phyloP scores from a whole-genome alignment of 129 eudicot genomes.

The Lactuca sativa region DNA sequence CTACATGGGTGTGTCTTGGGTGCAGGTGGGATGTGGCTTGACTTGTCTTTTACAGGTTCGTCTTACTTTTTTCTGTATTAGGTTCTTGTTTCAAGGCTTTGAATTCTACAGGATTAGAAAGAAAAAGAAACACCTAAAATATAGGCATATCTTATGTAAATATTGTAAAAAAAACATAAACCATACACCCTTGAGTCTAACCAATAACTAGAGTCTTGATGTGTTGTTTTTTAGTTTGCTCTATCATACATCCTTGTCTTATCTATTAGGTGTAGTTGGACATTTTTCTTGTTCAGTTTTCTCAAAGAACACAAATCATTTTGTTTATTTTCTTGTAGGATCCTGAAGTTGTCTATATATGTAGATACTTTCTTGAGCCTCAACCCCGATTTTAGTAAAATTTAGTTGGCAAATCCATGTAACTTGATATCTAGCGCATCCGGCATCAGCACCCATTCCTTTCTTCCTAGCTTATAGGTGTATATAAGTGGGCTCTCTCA shows the following conservation, averaged over 20 bases:
- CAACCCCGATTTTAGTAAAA: neutral
- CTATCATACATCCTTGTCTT: neutral
- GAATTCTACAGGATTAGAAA: neutral
- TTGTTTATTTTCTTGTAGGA: conserved; percentile 6
- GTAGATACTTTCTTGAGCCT: neutral
- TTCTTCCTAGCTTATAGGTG: conserved; percentile 14
- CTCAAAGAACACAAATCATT: neutral
- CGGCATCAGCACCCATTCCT: neutral
- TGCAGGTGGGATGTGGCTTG: conserved; percentile 2
- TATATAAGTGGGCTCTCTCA: conserved; percentile 1
- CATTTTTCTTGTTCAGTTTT: conserved; percentile 2
- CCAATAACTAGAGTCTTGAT: conserved; percentile 1
- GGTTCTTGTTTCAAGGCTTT: neutral
- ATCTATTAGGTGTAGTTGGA: neutral
- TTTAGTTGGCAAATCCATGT: conserved; percentile 13
- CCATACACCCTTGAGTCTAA: neutral
- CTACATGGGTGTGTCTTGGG: conserved; percentile 8
- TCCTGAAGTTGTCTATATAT: neutral
- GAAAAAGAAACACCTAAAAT: neutral
- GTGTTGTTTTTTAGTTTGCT: neutral
- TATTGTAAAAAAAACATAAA: conserved; percentile 15
- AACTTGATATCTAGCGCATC: conserved; percentile 1
- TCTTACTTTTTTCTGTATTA: neutral
- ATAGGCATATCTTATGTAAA: conserved; percentile 2
- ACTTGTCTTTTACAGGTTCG: neutral